Evolutionary conservation across 148 eudicot species (phyloP).

Genomic region (Chenopodium quinoa): DNA sequence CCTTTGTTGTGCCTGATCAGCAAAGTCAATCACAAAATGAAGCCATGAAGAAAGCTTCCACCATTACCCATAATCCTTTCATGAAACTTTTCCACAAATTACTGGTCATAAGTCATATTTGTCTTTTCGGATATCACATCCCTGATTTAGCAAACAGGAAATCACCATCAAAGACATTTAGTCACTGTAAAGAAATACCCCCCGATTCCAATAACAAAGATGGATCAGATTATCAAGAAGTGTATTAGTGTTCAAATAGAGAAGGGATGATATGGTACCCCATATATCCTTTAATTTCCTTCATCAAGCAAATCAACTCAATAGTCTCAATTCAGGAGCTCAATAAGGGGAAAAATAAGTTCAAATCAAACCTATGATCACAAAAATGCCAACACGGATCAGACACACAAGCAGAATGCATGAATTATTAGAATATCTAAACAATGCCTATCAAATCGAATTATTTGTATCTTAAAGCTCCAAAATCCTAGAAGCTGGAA

Average conservation of each 20-base stretch:
- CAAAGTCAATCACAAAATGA: conserved; percentile 15
- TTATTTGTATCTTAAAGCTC: not conserved
- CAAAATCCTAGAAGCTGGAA: not conserved
- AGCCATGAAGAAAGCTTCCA: conserved; percentile 10
- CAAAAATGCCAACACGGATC: not conserved
- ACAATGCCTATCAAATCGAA: not conserved
- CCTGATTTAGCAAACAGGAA: not conserved
- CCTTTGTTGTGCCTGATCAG: conserved; percentile 68
- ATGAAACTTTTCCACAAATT: conserved; percentile 9
- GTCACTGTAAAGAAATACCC: not conserved
- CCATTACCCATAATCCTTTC: not conserved
- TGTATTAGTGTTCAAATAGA: not conserved
- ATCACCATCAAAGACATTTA: conserved; percentile 8
- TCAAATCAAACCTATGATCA: not conserved
- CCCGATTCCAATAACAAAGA: not conserved
- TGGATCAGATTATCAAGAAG: not conserved
- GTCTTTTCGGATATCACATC: not conserved
- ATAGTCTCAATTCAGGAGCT: not conserved
- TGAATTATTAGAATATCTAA: not conserved
- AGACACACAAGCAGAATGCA: not conserved
- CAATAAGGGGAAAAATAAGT: too few relatives aligned
- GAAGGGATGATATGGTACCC: not conserved
- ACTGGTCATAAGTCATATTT: conserved; percentile 10
- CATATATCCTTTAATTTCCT: not conserved
- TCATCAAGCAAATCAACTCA: not conserved